Conservation (phyloP, 2,329 filamentous ascomycete species). For the Beauveria medogensis region DNA sequence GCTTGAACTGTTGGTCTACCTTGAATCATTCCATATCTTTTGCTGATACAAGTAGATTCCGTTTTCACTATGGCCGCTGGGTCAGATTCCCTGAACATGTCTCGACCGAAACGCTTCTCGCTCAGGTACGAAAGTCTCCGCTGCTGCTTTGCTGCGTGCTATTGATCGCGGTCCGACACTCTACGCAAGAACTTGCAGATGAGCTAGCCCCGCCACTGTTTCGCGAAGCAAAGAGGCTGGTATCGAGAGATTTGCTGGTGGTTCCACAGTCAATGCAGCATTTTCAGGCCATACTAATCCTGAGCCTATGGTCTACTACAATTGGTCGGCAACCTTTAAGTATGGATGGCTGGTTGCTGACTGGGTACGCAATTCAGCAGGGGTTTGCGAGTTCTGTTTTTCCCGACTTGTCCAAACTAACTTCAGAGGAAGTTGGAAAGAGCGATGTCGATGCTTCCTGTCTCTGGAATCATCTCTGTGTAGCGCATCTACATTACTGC, state of each 20-base stretch:
- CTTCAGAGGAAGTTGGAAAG: too few species aligned
- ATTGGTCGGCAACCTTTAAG: conserved; percentile 20
- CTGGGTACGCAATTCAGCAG: conserved; percentile 20
- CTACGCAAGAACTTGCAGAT: conserved; percentile 17
- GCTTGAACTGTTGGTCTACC: conserved; percentile 15
- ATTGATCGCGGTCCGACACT: conserved; percentile 20
- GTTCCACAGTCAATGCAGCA: conserved; percentile 16
- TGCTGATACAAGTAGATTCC: not conserved
- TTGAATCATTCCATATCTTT: not conserved
- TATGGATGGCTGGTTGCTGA: conserved; percentile 22
- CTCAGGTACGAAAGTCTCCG: conserved; percentile 12
- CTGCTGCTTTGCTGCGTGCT: conserved; percentile 20
- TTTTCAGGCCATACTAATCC: conserved; percentile 19
- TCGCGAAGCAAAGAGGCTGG: conserved; percentile 17
- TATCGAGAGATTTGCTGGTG: conserved; percentile 13
- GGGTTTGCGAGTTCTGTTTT: conserved; percentile 15
- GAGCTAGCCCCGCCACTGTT: conserved; percentile 18
- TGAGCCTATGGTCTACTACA: conserved; percentile 22
- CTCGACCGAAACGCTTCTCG: conserved; percentile 12
- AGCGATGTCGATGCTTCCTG: conserved; percentile 15
- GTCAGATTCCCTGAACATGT: conserved; percentile 14
- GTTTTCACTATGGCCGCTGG: not conserved
- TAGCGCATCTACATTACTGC: conserved; percentile 23
- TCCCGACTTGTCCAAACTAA: too few species aligned
- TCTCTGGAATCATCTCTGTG: conserved; percentile 22